Percentiles rank a stretch among this genome's conserved stretches.
Evolutionary conservation across 192 early-diverging fungal genomes (phyloP).

Genomic region (Podila epicladia): DNA sequence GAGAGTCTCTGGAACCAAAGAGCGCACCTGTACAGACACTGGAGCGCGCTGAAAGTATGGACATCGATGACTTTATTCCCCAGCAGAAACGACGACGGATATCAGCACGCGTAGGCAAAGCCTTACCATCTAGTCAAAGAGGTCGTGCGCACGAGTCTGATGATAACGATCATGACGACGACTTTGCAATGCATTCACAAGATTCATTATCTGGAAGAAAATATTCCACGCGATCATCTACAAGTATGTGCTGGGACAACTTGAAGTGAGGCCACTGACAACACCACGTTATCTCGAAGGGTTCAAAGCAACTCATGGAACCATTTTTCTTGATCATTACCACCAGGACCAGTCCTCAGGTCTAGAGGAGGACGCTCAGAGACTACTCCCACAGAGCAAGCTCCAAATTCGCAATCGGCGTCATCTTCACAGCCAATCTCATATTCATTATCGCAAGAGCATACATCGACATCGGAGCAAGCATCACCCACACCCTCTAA

Average conservation of each 20-base stretch:
- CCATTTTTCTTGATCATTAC: background rate
- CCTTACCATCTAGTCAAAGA: background rate
- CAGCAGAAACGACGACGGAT: slow-evolving; percentile 39
- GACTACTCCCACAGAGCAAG: background rate
- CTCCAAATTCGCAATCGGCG: slow-evolving; percentile 1
- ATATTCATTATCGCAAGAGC: background rate
- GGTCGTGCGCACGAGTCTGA: background rate
- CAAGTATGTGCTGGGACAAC: background rate
- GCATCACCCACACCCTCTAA: background rate
- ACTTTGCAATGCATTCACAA: slow-evolving; percentile 17
- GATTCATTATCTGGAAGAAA: slow-evolving; percentile 10
- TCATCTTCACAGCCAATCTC: background rate
- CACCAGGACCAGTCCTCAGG: slow-evolving; percentile 18
- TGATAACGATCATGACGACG: slow-evolving; percentile 26
- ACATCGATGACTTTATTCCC: slow-evolving; percentile 8
- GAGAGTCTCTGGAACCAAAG: slow-evolving; percentile 4
- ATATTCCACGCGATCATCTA: background rate
- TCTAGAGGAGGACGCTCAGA: slow-evolving; percentile 20
- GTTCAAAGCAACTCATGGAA: too few species aligned
- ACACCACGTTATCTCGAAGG: too few species aligned
- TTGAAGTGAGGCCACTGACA: too few species aligned
- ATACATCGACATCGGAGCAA: background rate
- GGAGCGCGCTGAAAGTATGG: slow-evolving; percentile 20
- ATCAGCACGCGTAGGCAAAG: slow-evolving; percentile 15
- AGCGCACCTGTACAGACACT: background rate